Conservation (phyloP, 2,329 filamentous ascomycete species). For the Trichoderma cornu-damae region DNA sequence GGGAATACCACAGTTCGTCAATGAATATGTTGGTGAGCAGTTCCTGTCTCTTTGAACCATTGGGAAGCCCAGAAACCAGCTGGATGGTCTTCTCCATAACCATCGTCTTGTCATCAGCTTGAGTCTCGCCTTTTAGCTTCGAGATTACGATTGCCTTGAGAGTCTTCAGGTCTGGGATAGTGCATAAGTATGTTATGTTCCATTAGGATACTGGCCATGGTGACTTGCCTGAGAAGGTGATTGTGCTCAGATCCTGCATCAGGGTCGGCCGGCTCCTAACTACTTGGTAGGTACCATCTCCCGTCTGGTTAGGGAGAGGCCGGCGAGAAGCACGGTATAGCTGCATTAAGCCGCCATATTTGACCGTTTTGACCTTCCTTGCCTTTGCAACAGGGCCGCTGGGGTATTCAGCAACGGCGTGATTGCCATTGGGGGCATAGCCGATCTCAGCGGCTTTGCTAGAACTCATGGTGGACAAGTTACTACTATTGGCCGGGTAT, state of each 20-base stretch:
- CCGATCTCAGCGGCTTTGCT: conserved; percentile 19
- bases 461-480: conserved; percentile 24
- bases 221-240: conserved; percentile 43
- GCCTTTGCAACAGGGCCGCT: conserved; percentile 12
- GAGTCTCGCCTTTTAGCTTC: conserved; percentile 57
- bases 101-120: conserved; percentile 70
- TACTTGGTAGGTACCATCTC: conserved; percentile 55
- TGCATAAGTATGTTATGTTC: conserved; percentile 19
- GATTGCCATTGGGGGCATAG: conserved; percentile 22
- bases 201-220: neutral
- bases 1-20: conserved; percentile 62
- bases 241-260: conserved; percentile 51
- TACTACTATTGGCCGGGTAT: conserved; percentile 15
- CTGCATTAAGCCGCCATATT: conserved; percentile 28
- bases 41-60: conserved; percentile 55
- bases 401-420: conserved; percentile 20
- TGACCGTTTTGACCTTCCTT: conserved; percentile 17
- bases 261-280: conserved; percentile 47
- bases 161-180: conserved; percentile 53
- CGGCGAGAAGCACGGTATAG: conserved; percentile 46
- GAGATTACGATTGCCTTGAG: conserved; percentile 55
- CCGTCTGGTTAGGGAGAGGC: conserved; percentile 59
- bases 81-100: conserved; percentile 70
- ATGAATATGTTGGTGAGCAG: conserved; percentile 64
- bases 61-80: conserved; percentile 60